Percentiles rank a stretch among this genome's conserved stretches.
Conservation (phyloP, 768 basidiomycete genomes). For the Gyrodon lividus region DNA sequence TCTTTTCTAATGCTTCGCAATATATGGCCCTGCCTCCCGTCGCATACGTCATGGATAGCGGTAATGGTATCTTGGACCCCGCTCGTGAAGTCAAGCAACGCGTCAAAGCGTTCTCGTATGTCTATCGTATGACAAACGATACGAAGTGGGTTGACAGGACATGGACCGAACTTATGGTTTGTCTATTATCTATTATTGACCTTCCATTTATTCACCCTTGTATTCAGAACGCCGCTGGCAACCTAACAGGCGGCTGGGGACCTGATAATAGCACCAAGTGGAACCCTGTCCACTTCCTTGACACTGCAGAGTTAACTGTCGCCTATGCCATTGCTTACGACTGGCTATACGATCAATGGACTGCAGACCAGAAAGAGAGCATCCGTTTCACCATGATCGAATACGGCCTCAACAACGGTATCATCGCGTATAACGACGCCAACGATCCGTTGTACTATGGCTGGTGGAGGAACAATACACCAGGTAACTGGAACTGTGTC, state of each 20-base stretch:
- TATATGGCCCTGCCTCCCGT: constrained; percentile 67
- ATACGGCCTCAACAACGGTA: constrained; percentile 73
- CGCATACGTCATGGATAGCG: constrained; percentile 71
- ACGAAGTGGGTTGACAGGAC: constrained; percentile 87
- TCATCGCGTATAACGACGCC: constrained; percentile 47
- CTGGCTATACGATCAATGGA: constrained; percentile 90
- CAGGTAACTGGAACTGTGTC: constrained; percentile 98
- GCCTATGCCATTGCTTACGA: constrained; percentile 95
- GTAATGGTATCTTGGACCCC: constrained; percentile 88
- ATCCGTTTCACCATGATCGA: constrained; percentile 73
- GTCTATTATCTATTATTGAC: constrained; percentile 24
- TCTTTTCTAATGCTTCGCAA: constrained; percentile 84
- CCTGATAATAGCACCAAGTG: constrained; percentile 61
- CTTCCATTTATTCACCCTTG: not conserved
- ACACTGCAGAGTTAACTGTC: constrained; percentile 83
- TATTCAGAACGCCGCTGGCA: constrained; percentile 66
- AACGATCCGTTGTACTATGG: constrained; percentile 40
- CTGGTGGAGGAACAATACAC: constrained; percentile 76
- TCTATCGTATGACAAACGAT: constrained; percentile 87
- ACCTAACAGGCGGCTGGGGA: constrained; percentile 66
- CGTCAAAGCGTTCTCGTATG: constrained; percentile 91
- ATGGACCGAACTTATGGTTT: constrained; percentile 79
- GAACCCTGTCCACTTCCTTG: constrained; percentile 92
- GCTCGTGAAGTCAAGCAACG: constrained; percentile 88
- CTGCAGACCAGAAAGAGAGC: constrained; percentile 60